Base-by-base conservation (phyloP, 257 asterid genomes). In the Sherardia arvensis region DNA sequence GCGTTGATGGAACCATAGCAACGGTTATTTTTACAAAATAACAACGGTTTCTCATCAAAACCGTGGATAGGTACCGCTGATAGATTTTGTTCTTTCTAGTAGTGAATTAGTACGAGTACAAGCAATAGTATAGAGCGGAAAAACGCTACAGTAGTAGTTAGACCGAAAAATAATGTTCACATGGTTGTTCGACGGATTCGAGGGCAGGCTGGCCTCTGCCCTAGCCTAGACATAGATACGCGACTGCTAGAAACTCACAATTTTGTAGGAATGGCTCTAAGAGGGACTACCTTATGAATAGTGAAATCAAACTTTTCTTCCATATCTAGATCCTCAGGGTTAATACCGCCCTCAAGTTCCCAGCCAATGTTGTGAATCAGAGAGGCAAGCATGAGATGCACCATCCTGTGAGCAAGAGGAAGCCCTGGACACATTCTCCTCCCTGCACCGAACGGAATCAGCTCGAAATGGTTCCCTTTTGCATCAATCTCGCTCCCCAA, bases 381-480 rank as follows among this genome's bases (percentile, higher is more conserved):
- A 12, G 76, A 51, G 0, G 68, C 82, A 7, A 79, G 0, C 80
- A 77, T 77, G 0, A 75, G 69, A 33, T 75, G 81, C 55, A 79
- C 75, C 77, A 83, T 73, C 17, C 80, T 65, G 53, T 70, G 0
- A 1, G 83, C 85, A 59, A 82, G 47, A 0, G 83, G 75, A 68
- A 77, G 25, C 7, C 81, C 87, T 0, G 78, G 83, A 22, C 83
- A 82, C 0, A 73, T 72, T 21, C 85, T 74, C 43, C 83, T 58
- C 0, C 81, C 83, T 0, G 80, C 55, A 0, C 76, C 87, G 26
- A 81, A 79, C 0, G 84, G 77, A 43, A 79, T 71, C 38, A 81
- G 57, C 74, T 76, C 80, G 18, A 78, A 81, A 64, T 81, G 30
- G 10, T 66, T 32, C 4, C 80, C 81, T 51, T 28, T 61, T 12